Evolutionary conservation across 352 stramenopile genomes (phyloP), one percentile per base, ranked within the genome.

Genomic region (Pythium pectinolyticum): DNA sequence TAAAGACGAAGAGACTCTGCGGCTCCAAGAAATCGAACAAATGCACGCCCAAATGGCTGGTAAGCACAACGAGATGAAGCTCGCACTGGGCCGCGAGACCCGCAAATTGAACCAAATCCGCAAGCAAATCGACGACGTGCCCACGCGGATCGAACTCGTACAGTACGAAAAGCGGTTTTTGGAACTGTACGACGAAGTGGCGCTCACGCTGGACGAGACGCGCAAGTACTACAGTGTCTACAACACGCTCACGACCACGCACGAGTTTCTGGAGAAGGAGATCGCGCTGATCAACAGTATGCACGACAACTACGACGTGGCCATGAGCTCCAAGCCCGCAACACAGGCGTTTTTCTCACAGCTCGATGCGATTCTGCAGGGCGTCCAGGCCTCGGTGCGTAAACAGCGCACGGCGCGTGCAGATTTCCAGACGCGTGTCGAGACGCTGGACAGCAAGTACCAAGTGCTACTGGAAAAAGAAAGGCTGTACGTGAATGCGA

Each of bases 111-210:
- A 89, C 24, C 63, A 74, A 0, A 74, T 77, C 19, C 78, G 82
- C 70, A 88, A 86, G 52, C 60, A 84, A 34, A 86, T 97, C 10
- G 90, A 97, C 61, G 87, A 93, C 12, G 78, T 96, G 10, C 90
- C 90, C 0, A 91, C 84, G 9, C 76, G 80, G 15, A 85, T 86
- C 24, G 90, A 97, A 67, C 63, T 97, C 3, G 69, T 97, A 41
- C 90, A 97, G 72, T 97, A 97, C 61, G 88, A 97, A 56, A 92
- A 89, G 59, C 80, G 90, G 1, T 96, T 97, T 30, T 35, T 86
- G 3, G 90, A 97, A 61, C 73, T 97, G 2, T 97, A 94, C 39
- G 82, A 97, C 27, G 77, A 96, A 68, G 84, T 96, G 3, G 81
- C 84, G 8, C 66, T 92, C 54, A 96, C 91, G 24, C 69, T 97